These are phyloP conservation scores for Comarum palustre DNA, from an alignment of 306 rosid species.

Conservation along the genomic window DNA sequence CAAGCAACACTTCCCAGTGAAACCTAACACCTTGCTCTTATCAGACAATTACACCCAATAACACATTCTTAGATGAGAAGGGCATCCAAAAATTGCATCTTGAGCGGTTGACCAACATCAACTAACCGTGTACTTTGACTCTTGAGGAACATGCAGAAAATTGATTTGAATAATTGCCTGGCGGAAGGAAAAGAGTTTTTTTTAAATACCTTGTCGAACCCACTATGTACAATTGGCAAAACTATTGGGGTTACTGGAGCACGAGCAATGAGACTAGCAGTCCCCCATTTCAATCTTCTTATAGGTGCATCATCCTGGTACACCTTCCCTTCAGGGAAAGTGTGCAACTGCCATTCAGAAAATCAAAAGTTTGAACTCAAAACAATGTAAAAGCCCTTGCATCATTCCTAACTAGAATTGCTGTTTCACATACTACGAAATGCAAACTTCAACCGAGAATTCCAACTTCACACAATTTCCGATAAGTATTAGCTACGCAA, in stretches of 20 bases:
- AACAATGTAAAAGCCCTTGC: neutral
- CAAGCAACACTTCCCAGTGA: neutral
- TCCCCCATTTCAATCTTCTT: constrained; percentile 85
- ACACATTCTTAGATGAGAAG: neutral
- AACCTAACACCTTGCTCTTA: neutral
- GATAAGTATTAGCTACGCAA: neutral
- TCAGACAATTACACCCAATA: neutral
- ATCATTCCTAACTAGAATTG: neutral
- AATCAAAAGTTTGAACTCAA: neutral
- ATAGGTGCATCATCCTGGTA: constrained; percentile 76
- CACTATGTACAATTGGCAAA: constrained; percentile 80
- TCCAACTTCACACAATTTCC: neutral
- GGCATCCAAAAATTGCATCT: constrained; percentile 1
- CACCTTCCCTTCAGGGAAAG: constrained; percentile 95
- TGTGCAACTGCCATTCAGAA: constrained; percentile 56
- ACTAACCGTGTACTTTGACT: neutral
- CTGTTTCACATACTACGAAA: no score
- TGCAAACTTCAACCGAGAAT: neutral
- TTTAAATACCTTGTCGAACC: constrained; percentile 61
- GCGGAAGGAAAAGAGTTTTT: neutral
- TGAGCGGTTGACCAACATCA: neutral
- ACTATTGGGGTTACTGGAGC: constrained; percentile 74
- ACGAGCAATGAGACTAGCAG: constrained; percentile 91
- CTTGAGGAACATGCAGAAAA: neutral
- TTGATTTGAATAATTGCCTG: neutral